Percentiles rank a stretch among this genome's conserved stretches.
phyloP scores from a whole-genome alignment of 495 filamentous ascomycete species.

The Trichoderma reesei region DNA sequence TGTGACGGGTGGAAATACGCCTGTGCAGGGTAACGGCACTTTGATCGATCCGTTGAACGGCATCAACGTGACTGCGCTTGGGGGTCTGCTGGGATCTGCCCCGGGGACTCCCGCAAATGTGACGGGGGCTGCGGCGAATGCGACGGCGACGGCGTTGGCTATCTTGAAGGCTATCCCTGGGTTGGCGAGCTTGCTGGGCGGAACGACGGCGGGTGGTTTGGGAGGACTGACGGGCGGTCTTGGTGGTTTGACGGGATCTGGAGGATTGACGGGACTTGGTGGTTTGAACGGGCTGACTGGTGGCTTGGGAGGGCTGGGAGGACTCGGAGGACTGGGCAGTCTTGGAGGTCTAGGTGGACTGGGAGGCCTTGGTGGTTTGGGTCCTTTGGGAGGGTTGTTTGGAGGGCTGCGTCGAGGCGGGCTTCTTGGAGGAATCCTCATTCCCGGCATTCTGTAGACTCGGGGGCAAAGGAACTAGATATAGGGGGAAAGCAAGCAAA shows the following conservation, averaged over 20 bases:
- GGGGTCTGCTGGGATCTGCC: not conserved
- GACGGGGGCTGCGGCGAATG: not conserved
- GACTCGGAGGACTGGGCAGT: not conserved
- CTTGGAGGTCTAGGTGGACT: not conserved
- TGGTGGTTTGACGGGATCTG: not conserved
- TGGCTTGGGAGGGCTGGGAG: not conserved
- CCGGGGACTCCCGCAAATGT: not conserved
- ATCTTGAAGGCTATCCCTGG: not conserved
- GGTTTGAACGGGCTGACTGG: not conserved
- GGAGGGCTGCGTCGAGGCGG: not conserved
- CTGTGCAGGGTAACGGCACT: not conserved
- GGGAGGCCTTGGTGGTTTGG: not conserved
- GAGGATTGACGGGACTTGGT: not conserved
- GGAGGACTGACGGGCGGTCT: not conserved
- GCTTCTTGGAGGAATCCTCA: not conserved
- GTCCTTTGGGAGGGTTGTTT: not conserved
- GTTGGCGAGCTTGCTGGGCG: not conserved
- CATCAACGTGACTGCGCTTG: not conserved
- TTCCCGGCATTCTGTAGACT: not conserved
- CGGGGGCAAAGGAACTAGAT: no score
- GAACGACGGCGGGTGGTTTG: not conserved
- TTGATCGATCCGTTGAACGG: no score
- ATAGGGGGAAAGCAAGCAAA: no score
- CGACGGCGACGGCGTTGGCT: not conserved
- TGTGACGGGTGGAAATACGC: not conserved